Base-by-base conservation (phyloP, 306 rosid species). In the Rosa multiflora region DNA sequence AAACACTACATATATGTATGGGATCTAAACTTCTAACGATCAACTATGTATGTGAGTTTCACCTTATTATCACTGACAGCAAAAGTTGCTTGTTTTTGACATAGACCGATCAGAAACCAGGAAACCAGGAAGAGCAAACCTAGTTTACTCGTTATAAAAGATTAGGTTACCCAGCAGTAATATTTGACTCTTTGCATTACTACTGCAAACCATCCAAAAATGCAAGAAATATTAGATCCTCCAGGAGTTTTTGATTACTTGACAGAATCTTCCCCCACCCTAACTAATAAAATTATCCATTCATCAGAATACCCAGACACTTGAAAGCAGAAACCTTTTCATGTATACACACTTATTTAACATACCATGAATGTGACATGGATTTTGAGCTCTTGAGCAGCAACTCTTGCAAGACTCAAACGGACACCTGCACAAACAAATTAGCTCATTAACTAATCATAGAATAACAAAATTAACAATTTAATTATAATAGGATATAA, bases 331-430 rank as follows among this genome's bases (percentile, higher is more conserved):
- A 42, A 59, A 39, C 12, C 37, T 23, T 77, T 55, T 67, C 39
- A 43, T 11, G 32, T 21, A 32, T 6, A 32, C 59, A 76, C 6
- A 21, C 35, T 18, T 35, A 49, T n/a, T 61, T 51, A 67, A 32
- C 88, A 70, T 85, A 91, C 99, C 99, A 13, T 95, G 99, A 86
- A 95, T 95, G 66, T 87, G 88, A 82, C 99, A 95, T 44, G 98
- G 98, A 78, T 95, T 95, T 86, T 95, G 99, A 74, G 94, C 93
- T 80, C 85, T 95, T 3, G 96, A 85, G 81, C 99, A 95, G 86
- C 98, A 95, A 86, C 93, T 93, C 89, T 95, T 95, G 91, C 99
- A 95, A 23, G 82, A 83, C 79, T 95, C 95, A 52, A 82, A 95
- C 6, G 99, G 99, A 74, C 98, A 95, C 89, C 98, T 94, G 88